phyloP scores from a whole-genome alignment of 306 rosid species.

The Hippophae gyantsensis region DNA sequence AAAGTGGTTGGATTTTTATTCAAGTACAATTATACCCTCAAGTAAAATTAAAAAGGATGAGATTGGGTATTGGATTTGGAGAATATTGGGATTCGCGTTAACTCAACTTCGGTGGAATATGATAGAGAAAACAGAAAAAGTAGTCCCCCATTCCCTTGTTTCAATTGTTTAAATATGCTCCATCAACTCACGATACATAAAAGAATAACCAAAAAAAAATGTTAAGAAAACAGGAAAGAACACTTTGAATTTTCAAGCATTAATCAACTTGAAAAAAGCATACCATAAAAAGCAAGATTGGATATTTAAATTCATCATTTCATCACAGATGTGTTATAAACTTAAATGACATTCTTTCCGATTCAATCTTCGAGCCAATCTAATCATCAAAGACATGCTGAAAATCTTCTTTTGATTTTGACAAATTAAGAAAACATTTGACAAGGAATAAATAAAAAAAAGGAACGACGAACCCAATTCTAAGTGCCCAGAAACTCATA shows the following conservation, averaged over 20 bases:
- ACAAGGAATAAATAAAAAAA: neutral
- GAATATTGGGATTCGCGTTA: too few species aligned
- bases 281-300: neutral
- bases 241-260: neutral
- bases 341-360: too few species aligned
- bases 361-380: constrained; percentile 14
- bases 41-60: neutral
- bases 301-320: too few species aligned
- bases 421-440: neutral
- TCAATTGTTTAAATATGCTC: neutral
- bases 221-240: constrained; percentile 14
- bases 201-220: neutral
- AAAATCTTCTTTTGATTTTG: neutral
- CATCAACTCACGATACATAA: neutral
- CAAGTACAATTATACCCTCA: constrained; percentile 7
- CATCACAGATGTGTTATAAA: too few species aligned
- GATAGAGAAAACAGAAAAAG: too few species aligned
- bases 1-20: neutral
- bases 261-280: neutral
- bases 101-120: too few species aligned
- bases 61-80: constrained; percentile 6
- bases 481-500: too few species aligned
- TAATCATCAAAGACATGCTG: neutral
- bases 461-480: neutral
- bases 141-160: too few species aligned